These are phyloP conservation scores for Phoma sp. DNA, from an alignment of 2,329 filamentous ascomycete species.

Conservation along the genomic window DNA sequence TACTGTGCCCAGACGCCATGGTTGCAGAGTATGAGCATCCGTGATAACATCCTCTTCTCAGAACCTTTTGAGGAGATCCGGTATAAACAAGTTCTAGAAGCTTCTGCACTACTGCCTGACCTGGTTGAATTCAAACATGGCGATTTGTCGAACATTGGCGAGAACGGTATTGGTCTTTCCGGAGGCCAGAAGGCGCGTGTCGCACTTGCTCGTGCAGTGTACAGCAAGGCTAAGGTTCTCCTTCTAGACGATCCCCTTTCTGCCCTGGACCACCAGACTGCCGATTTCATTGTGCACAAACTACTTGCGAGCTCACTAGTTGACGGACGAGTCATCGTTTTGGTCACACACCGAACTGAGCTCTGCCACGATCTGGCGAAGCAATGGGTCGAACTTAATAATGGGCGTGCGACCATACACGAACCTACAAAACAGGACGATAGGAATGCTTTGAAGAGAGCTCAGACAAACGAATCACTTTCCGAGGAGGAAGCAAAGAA, in stretches of 20 bases:
- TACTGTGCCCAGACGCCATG: constrained; percentile 71
- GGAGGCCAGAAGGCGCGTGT: constrained; percentile 67
- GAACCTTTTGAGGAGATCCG: constrained; percentile 70
- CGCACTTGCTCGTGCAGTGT: constrained; percentile 65
- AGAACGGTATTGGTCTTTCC: constrained; percentile 66
- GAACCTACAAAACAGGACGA: constrained; percentile 54
- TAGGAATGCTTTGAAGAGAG: constrained; percentile 49
- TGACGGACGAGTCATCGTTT: constrained; percentile 59
- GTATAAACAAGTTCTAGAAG: constrained; percentile 72
- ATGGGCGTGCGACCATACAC: constrained; percentile 60
- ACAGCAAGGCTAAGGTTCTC: constrained; percentile 61
- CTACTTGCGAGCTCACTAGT: constrained; percentile 63
- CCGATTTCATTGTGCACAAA: constrained; percentile 64
- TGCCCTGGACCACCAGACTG: constrained; percentile 68
- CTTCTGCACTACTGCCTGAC: constrained; percentile 66
- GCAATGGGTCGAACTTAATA: constrained; percentile 72
- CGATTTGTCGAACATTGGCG: constrained; percentile 66
- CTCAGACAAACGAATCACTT: constrained; percentile 45
- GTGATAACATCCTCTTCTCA: constrained; percentile 71
- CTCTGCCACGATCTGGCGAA: constrained; percentile 74
- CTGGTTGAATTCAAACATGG: constrained; percentile 68
- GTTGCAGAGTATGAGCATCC: constrained; percentile 73
- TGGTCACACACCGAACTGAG: constrained; percentile 71
- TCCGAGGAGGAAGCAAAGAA: constrained; percentile 46
- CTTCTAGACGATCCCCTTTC: constrained; percentile 66